Base-by-base conservation (phyloP, 1,284 basidiomycete species). In the Hemileia vastatrix region DNA sequence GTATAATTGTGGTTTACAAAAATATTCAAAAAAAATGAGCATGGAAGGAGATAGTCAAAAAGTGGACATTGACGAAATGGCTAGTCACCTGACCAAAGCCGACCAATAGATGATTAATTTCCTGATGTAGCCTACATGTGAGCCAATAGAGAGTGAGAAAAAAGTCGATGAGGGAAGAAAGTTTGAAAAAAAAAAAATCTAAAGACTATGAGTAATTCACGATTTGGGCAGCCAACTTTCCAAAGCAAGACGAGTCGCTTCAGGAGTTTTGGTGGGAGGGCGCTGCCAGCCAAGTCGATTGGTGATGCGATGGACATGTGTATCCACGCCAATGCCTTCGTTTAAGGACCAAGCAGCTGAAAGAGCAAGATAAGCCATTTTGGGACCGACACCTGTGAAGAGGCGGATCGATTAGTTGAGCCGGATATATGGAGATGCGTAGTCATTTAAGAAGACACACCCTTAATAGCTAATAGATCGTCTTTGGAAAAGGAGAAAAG, bases 311-410 rank as follows among this genome's bases (percentile, higher is more conserved):
- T 97, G 92, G 0, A 98, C 94, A 72, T 98, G 92, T 0, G 90
- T 87, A 70, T 97, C 94, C 0, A 97, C 93, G 0, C 94, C 94
- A 43, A 98, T 95, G 0, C 93, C 94, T n/a, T 83, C 80, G 69
- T 95, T 93, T 51, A 89, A 90, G 68, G 18, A 63, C 91, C 92
- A 95, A 13, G 85, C 89, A 52, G 83, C 81, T 67, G 93, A 90
- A 1, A 96, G 80, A 0, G 85, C 80, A 2, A 77, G 67, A 47
- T 75, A 77, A 0, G 76, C 72, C 69, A 76, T 76, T 47, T 76
- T 76, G 15, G 75, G 75, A 0, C 75, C 75, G 9, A 76, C 74
- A 2, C 75, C 75, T 5, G 72, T 72, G 4, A 70, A 67, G 9
- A 64, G 66, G 62, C 61, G 68, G 15, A 74, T 60, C 43, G 71